Evolutionary conservation across 2,329 filamentous ascomycete genomes (phyloP), one percentile per base, ranked within the genome.

Genomic region (Pyricularia grisea): DNA sequence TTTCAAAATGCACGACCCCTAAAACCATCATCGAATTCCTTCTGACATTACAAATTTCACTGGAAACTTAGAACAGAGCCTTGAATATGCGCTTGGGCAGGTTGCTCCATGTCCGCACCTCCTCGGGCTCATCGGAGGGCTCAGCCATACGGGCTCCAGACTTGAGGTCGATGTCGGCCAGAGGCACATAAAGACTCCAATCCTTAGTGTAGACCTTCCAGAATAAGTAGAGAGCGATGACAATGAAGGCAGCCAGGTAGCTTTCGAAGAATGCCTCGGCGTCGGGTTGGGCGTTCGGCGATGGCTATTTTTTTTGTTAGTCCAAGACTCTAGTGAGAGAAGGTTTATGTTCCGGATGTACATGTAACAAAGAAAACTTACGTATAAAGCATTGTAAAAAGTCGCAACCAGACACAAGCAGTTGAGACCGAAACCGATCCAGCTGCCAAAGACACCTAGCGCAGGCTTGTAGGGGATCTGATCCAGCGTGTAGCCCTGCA

Each of bases 371-470:
- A 28, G 3, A 55, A 27, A 20, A 50, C 80, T 78, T 75, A 81
- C 79, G 70, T 81, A 88, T 66, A 92, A 84, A 9, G 87, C 87
- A 68, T 85, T 87, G 84, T 90, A 92, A 76, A 92, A 90, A 68
- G 91, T 89, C 7, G 90, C 90, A 55, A 92, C 80, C 61, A 94
- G 81, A 68, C 91, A 88, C 10, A 94, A 76, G 25, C 82, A 73
- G 78, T 92, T 91, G 74, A 94, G 84, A 66, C 80, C 71, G 66
- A 93, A 81, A 12, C 90, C 91, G 65, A 92, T 77, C 80, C 83
- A 92, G 61, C 90, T 92, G 31, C 92, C 92, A 69, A 83, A 82
- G 14, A 92, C 77, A 60, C 92, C 92, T 20, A 82, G 72, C 1
- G 76, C 77, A 4, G 82, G 77, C 71, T 75, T 77, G 72, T 84